Percentiles rank a stretch among this genome's conserved stretches.
Evolutionary conservation across 768 basidiomycete genomes (phyloP).

Genomic region (Agrocybe praecox): DNA sequence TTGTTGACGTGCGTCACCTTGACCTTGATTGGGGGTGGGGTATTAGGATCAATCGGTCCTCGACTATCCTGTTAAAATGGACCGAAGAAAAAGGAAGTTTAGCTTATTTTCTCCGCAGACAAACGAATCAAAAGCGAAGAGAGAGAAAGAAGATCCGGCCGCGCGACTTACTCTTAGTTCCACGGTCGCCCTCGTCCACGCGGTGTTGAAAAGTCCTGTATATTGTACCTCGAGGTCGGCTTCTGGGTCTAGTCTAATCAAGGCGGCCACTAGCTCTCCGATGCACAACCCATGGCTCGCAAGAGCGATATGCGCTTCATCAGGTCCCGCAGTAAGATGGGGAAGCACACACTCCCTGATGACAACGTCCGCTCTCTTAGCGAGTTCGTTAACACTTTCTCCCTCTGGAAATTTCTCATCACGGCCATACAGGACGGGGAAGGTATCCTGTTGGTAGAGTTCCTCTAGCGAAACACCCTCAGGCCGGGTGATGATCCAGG

Average conservation of each 20-base stretch:
- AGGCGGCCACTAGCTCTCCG: slow-evolving; percentile 55
- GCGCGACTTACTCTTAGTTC: slow-evolving; percentile 40
- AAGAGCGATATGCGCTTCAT: slow-evolving; percentile 59
- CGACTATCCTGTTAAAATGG: slow-evolving; percentile 24
- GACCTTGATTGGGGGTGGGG: slow-evolving; percentile 33
- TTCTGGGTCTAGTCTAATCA: slow-evolving; percentile 53
- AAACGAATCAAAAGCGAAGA: not conserved
- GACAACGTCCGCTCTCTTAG: slow-evolving; percentile 50
- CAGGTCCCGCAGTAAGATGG: slow-evolving; percentile 43
- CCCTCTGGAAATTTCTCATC: slow-evolving; percentile 64
- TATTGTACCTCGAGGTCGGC: slow-evolving; percentile 37
- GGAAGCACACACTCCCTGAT: slow-evolving; percentile 59
- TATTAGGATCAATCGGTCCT: slow-evolving; percentile 24
- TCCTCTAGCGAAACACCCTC: slow-evolving; percentile 38
- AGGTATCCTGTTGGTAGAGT: slow-evolving; percentile 51
- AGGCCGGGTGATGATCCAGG: slow-evolving; percentile 43
- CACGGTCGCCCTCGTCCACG: slow-evolving; percentile 65
- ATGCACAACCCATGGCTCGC: slow-evolving; percentile 81
- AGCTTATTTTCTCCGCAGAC: not conserved
- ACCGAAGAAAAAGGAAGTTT: not conserved
- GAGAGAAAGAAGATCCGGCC: not conserved
- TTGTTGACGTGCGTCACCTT: slow-evolving; percentile 38
- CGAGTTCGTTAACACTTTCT: slow-evolving; percentile 68
- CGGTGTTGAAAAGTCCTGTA: slow-evolving; percentile 66
- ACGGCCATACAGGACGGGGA: slow-evolving; percentile 50